Evolutionary conservation across 805 yeast genomes (phyloP).

Genomic region (Diddensiella santjacobensis): DNA sequence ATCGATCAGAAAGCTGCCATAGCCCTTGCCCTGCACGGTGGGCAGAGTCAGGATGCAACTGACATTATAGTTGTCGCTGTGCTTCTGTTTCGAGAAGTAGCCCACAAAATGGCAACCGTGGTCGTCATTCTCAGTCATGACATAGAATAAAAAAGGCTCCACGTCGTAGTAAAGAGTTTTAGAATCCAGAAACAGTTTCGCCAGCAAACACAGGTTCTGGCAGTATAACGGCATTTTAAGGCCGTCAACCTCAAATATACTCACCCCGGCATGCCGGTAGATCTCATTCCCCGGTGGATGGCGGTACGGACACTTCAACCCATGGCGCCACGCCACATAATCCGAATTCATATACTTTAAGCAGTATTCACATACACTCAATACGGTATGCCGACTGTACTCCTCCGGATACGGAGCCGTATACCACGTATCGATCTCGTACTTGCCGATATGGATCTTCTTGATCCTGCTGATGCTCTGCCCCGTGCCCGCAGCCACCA

Average conservation of each 20-base stretch:
- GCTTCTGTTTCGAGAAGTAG: slow-evolving; percentile 84
- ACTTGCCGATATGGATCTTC: slow-evolving; percentile 65
- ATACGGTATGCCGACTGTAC: slow-evolving; percentile 55
- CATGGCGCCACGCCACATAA: slow-evolving; percentile 65
- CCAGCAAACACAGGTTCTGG: slow-evolving; percentile 83
- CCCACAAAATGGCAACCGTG: slow-evolving; percentile 77
- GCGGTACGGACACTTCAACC: slow-evolving; percentile 61
- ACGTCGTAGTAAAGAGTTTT: slow-evolving; percentile 93
- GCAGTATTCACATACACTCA: slow-evolving; percentile 82
- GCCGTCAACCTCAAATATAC: slow-evolving; percentile 93
- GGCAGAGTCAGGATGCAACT: slow-evolving; percentile 92
- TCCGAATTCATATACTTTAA: slow-evolving; percentile 73
- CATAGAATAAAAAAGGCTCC: slow-evolving; percentile 89
- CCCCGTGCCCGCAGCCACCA: neutral
- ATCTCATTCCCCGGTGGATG: slow-evolving; percentile 93
- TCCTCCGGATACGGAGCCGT: slow-evolving; percentile 91
- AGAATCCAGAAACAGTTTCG: slow-evolving; percentile 84
- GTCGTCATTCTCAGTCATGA: slow-evolving; percentile 65
- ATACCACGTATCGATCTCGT: slow-evolving; percentile 86
- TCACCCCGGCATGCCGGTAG: slow-evolving; percentile 64
- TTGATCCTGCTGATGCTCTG: slow-evolving; percentile 41
- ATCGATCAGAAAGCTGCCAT: slow-evolving; percentile 83
- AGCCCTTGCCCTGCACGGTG: slow-evolving; percentile 79
- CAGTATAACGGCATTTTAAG: slow-evolving; percentile 76
- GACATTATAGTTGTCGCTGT: slow-evolving; percentile 52